phyloP scores from a whole-genome alignment of 768 basidiomycete genomes.

The Amanita muscaria region DNA sequence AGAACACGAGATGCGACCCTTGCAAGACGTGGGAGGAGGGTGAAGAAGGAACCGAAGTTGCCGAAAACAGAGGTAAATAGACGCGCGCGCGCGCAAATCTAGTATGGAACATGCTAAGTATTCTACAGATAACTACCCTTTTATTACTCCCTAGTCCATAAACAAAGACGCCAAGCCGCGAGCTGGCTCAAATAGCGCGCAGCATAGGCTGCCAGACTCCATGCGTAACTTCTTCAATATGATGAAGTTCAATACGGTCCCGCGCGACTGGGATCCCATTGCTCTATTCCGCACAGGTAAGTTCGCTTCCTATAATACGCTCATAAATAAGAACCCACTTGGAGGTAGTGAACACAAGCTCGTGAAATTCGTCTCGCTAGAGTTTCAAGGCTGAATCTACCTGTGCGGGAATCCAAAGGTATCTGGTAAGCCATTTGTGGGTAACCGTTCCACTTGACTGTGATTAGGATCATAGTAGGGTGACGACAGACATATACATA shows the following conservation, averaged over 20 bases:
- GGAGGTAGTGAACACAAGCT: conserved; percentile 67
- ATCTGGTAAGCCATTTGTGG: conserved; percentile 66
- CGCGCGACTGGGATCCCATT: conserved; percentile 62
- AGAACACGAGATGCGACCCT: no score
- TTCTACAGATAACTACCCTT: no score
- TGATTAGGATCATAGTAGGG: not conserved
- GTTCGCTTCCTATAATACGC: not conserved
- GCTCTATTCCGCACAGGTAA: conserved; percentile 31
- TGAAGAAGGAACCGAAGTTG: not conserved
- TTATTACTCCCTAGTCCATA: no score
- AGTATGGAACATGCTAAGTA: no score
- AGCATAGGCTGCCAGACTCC: conserved; percentile 73
- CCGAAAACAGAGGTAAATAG: conserved; percentile 2
- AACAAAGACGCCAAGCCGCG: no score
- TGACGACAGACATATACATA: conserved; percentile 21
- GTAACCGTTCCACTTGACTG: conserved; percentile 59
- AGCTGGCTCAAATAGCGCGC: conserved; percentile 28
- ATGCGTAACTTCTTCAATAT: conserved; percentile 58
- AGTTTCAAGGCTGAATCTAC: conserved; percentile 56
- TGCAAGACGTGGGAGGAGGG: not conserved
- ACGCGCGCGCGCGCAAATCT: no score
- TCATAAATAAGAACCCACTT: conserved; percentile 30
- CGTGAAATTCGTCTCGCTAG: conserved; percentile 61
- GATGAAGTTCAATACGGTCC: conserved; percentile 61
- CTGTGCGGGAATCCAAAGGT: conserved; percentile 58